These are phyloP conservation scores for Dendrocalamus sinicus DNA, from an alignment of 176 grass and related monocot species.

Conservation along the genomic window DNA sequence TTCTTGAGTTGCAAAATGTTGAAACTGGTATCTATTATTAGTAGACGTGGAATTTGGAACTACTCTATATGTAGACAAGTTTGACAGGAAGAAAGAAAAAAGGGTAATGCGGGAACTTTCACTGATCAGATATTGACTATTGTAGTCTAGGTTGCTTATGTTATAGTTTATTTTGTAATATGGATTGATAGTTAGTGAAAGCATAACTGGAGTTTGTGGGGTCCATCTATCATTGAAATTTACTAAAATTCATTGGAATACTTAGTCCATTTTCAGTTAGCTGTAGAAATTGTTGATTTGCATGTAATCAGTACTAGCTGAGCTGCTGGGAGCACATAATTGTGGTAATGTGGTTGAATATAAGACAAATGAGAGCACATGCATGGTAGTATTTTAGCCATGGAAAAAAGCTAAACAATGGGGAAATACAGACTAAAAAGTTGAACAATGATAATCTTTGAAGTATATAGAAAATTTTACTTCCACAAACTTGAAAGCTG, in stretches of 20 bases:
- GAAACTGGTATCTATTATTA: neutral
- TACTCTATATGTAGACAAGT: neutral
- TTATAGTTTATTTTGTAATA: neutral
- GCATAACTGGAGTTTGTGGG: neutral
- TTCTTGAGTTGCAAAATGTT: neutral
- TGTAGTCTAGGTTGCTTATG: neutral
- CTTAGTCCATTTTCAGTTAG: conserved; percentile 16
- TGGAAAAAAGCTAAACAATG: neutral
- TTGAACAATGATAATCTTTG: neutral
- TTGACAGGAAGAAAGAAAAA: neutral
- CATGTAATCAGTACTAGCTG: conserved; percentile 17
- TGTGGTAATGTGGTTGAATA: neutral
- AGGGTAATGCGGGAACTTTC: conserved; percentile 21
- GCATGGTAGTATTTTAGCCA: neutral
- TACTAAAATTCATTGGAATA: neutral
- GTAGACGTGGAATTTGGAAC: neutral
- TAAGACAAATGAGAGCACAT: neutral
- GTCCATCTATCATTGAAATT: neutral
- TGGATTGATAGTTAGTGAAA: neutral
- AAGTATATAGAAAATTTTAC: neutral
- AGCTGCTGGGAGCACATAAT: neutral
- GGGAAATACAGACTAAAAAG: neutral
- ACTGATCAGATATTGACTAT: conserved; percentile 23
- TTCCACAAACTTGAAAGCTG: conserved; percentile 24
- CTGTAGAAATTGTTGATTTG: neutral